Base-by-base conservation (phyloP, 2,329 filamentous ascomycete species). In the Trichoderma sp. region DNA sequence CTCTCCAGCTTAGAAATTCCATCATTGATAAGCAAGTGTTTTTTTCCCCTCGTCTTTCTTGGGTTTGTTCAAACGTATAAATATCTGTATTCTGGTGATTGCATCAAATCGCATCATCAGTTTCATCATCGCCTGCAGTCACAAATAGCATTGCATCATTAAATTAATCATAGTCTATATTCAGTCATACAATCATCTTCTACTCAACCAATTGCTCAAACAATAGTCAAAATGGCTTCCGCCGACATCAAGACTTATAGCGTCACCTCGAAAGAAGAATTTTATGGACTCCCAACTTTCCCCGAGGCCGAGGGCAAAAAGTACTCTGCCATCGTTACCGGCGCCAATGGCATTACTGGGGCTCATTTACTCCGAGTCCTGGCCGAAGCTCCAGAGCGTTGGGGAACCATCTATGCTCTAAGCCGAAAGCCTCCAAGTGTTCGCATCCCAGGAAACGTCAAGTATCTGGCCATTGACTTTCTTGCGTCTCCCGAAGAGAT, bases 311-410 rank as follows among this genome's bases (percentile, higher is more conserved):
- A 73, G 4, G 39, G 64, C 9, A 53, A 68, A 39, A 61, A 61
- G 8, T 68, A 73, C 14, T 71, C 71, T 58, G 73, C 71, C 21
- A 63, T 73, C 2, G 58, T 73, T 6, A 73, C 73, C 1, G 73
- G 73, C 1, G 73, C 73, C n/a, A 74, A 71, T 47, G 73, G 73
- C 15, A 67, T 74, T 18, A 56, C 71, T 34, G 73, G 73, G 2
- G 30, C 26, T 5, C 53, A 62, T 47, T 71, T 74, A 36, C 24
- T 73, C 12, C 36, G 51, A 21, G 66, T 73, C 2, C 34, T 74
- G 32, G 51, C 57, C 26, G 15, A 57, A 24, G 11, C 63, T 24
- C 68, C 73, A 26, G 30, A 64, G 4, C 69, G 73, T 4, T 73
- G 73, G 73, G 62, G 51, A 6, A 39, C 63, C 9, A 70, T 74